Conservation (phyloP, 306 rosid genomes). For the Trichosanthes cucumerina region DNA sequence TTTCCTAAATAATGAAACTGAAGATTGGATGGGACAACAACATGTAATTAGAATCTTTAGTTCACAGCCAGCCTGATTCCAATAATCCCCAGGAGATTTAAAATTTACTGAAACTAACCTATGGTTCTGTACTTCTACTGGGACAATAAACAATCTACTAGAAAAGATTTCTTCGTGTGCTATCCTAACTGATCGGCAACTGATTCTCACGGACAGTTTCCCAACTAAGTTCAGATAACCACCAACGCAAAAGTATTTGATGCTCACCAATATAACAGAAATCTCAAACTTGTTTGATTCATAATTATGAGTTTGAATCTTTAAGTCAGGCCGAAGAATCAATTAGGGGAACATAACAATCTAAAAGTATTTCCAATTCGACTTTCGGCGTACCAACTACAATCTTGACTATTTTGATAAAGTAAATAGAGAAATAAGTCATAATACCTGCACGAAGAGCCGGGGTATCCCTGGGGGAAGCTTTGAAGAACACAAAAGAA, state of each 20-base stretch:
- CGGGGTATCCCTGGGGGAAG: conserved; percentile 79
- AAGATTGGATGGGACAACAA: not conserved
- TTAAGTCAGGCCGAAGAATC: not conserved
- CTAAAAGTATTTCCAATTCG: not conserved
- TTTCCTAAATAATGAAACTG: not conserved
- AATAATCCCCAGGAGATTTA: not conserved
- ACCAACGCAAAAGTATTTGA: not conserved
- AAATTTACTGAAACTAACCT: too few species aligned
- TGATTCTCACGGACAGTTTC: not conserved
- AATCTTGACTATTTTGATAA: too few species aligned
- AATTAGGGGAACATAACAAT: not conserved
- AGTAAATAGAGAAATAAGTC: not conserved
- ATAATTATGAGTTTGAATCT: not conserved
- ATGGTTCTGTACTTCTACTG: not conserved
- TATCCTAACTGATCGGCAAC: not conserved
- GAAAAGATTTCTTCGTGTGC: not conserved
- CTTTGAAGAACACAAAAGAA: conserved; percentile 76
- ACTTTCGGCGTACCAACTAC: too few species aligned
- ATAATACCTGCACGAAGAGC: conserved; percentile 95
- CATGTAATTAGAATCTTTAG: not conserved
- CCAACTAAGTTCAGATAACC: not conserved
- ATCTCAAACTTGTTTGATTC: not conserved
- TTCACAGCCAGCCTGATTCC: not conserved
- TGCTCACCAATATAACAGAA: not conserved
- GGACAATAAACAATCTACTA: not conserved